phyloP scores from a whole-genome alignment of 495 filamentous ascomycete genomes.

The Parachaetomium inaequale region DNA sequence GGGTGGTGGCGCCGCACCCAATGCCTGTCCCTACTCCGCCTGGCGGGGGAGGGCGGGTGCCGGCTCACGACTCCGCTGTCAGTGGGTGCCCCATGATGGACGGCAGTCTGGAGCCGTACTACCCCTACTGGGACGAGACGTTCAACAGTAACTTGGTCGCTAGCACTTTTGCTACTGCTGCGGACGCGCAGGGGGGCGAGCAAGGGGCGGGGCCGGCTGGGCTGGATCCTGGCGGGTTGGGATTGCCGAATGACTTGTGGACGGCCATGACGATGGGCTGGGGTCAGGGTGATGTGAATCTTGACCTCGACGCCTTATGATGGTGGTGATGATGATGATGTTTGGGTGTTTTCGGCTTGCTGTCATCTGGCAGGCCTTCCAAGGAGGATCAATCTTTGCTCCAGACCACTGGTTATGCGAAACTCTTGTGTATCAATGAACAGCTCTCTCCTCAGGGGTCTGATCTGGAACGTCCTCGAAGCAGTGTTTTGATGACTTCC shows the following conservation, averaged over 20 bases:
- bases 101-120: slow-evolving; percentile 41
- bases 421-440: too few species aligned
- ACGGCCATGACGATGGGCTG: slow-evolving; percentile 25
- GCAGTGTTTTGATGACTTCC: too few species aligned
- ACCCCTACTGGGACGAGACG: slow-evolving; percentile 42
- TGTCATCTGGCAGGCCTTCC: not conserved
- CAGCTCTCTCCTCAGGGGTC: too few species aligned
- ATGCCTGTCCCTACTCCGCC: not conserved
- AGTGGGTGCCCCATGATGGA: slow-evolving; percentile 46
- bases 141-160: slow-evolving; percentile 12
- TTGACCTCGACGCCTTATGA: not conserved
- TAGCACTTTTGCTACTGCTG: not conserved
- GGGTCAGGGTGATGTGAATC: slow-evolving; percentile 12
- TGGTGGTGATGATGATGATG: not conserved
- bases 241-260: slow-evolving; percentile 22
- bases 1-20: not conserved
- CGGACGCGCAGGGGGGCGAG: not conserved
- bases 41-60: not conserved
- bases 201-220: not conserved
- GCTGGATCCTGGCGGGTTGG: not conserved
- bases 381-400: too few species aligned
- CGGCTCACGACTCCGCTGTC: slow-evolving; percentile 9
- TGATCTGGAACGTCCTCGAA: too few species aligned
- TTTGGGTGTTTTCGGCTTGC: not conserved
- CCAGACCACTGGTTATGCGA: too few species aligned